Evolutionary conservation across 2,329 filamentous ascomycete genomes (phyloP), one percentile per base, ranked within the genome.

Genomic region (Aureobasidium sp.): DNA sequence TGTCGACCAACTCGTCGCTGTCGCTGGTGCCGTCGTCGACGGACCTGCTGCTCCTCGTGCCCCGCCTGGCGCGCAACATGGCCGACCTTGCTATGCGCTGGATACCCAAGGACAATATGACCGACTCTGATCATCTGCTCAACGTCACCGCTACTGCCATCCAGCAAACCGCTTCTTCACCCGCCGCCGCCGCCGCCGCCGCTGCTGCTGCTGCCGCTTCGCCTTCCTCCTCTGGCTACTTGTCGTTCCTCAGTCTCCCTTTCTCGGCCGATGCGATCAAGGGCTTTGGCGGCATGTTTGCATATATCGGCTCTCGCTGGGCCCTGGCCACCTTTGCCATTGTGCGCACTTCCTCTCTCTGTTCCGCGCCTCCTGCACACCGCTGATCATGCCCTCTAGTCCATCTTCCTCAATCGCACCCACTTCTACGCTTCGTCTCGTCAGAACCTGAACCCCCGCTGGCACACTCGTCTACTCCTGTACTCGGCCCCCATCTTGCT

Each of bases 391-490:
- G 41, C 10, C 20, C 9, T 57, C 27, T 64, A 87, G 84, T 91
- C 91, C 26, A 84, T 97, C 63, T 78, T 97, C 63, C 80, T 97
- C 27, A 97, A 97, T 72, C 86, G 94, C 62, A 95, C 94, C 7
- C 87, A 92, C 63, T 94, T 97, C 68, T 97, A 96, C 74, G 93
- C 91, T 46, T 93, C 92, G 0, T 93, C 91, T 15, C 83, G 94
- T 65, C 84, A 92, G 59, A 86, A 89, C 59, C 79, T 97, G n/a
- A 82, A 83, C 10, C 80, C 97, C 2, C 82, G 83, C 61, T 93
- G 90, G 85, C 82, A 86, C 39, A 78, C 87, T 57, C 85, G 91
- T 47, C 74, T 95, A 4, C 73, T 85, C 8, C 74, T 96, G 15
- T 88, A 92, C 57, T 77, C 87, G 36, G 71, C 87, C 3, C 90